A percentile compares a stretch with the other conserved stretches of the same genome.
Evolutionary conservation across 2,329 filamentous ascomycete genomes (phyloP).

Genomic region (Sporothrix pallida): DNA sequence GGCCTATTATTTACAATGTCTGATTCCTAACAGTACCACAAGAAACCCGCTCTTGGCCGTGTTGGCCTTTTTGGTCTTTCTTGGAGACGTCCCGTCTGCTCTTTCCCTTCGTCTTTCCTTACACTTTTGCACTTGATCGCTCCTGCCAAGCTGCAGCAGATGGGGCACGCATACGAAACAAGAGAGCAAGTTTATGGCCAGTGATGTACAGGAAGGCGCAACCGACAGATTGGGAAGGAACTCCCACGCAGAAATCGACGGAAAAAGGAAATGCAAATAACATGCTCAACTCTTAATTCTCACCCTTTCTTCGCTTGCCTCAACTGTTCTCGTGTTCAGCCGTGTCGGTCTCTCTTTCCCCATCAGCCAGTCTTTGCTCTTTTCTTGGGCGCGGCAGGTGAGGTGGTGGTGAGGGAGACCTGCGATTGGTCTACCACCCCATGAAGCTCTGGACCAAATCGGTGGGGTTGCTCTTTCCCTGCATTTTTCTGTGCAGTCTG

Average conservation of each 20-base stretch:
- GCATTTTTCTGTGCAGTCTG: too few relatives aligned
- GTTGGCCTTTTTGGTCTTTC: too few relatives aligned
- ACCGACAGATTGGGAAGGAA: neutral
- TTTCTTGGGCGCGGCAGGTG: neutral
- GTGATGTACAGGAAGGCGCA: neutral
- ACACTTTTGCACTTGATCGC: neutral
- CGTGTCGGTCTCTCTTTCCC: neutral
- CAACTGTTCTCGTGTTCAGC: neutral
- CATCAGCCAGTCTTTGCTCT: neutral
- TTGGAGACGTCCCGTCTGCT: neutral
- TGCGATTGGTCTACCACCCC: neutral
- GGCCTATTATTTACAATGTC: neutral
- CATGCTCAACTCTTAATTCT: neutral
- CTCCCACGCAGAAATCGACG: neutral
- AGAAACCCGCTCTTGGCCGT: neutral
- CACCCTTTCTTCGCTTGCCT: neutral
- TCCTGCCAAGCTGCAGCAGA: constrained; percentile 19
- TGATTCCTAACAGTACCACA: neutral
- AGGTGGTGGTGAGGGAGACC: neutral
- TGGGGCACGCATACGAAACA: neutral
- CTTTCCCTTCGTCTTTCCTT: neutral
- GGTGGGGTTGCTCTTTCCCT: neutral
- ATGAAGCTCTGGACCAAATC: neutral
- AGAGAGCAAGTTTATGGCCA: constrained; percentile 8
- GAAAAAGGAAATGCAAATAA: constrained; percentile 2